Evolutionary conservation across 2,329 filamentous ascomycete species (phyloP).

Genomic region (Pleoardoris graminearum): DNA sequence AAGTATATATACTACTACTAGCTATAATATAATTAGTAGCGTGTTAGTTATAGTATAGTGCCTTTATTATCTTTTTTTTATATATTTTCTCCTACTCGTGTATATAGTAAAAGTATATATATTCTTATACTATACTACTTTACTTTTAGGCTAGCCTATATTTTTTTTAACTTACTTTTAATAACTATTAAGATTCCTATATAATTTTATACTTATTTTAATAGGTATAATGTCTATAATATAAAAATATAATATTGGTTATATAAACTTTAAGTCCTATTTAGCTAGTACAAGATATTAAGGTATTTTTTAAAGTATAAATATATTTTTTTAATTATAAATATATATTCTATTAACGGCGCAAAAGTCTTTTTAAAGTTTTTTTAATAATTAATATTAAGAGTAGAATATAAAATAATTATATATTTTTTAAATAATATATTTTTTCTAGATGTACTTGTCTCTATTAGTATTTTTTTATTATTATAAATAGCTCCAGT

Average conservation of each 20-base stretch:
- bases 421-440: slow-evolving; percentile 12
- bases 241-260: slow-evolving; percentile 7
- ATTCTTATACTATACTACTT: no score
- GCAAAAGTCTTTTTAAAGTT: slow-evolving; percentile 15
- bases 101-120: no score
- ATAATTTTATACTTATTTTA: slow-evolving; percentile 7
- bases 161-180: no score
- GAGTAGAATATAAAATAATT: slow-evolving; percentile 16
- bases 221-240: slow-evolving; percentile 5
- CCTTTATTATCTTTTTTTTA: no score
- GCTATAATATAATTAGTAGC: no score
- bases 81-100: no score
- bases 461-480: slow-evolving; percentile 12
- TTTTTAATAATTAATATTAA: slow-evolving; percentile 9
- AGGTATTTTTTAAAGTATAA: slow-evolving; percentile 10
- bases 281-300: slow-evolving; percentile 1
- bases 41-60: no score
- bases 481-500: slow-evolving; percentile 11
- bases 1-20: no score
- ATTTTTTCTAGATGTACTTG: slow-evolving; percentile 12
- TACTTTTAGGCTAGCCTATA: no score
- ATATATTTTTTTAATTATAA: slow-evolving; percentile 6
- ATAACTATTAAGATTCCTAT: slow-evolving; percentile 7
- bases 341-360: slow-evolving; percentile 9
- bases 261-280: slow-evolving; percentile 10